Conservation (phyloP, 139 green algal species). For the Picochlorum costavermella region DNA sequence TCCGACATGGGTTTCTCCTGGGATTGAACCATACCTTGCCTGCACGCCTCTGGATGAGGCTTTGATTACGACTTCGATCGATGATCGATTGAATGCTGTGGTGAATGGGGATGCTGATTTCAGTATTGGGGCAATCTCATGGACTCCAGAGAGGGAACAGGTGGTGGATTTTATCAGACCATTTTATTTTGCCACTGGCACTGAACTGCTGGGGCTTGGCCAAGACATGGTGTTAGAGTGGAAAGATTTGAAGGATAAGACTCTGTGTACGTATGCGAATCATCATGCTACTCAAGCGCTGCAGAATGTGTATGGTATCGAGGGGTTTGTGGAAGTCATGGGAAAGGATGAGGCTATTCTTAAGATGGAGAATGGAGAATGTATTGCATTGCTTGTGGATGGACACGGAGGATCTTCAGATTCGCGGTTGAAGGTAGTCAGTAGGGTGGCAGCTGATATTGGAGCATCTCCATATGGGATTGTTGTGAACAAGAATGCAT, state of each 20-base stretch:
- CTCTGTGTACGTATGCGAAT: neutral
- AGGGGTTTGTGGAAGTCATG: neutral
- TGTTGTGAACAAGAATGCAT: neutral
- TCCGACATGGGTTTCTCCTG: neutral
- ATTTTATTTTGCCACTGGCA: neutral
- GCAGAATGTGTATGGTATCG: neutral
- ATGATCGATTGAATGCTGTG: neutral
- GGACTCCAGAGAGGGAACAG: neutral
- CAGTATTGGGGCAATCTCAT: neutral
- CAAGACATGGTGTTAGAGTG: neutral
- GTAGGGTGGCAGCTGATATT: neutral
- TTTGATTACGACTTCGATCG: neutral
- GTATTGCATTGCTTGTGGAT: neutral
- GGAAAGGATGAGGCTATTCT: neutral
- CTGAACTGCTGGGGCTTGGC: neutral
- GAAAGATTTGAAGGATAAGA: neutral
- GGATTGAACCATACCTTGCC: neutral
- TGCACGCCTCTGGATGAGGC: neutral
- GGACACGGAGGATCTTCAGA: neutral
- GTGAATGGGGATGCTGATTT: constrained; percentile 2
- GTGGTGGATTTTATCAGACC: neutral
- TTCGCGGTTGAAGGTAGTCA: neutral
- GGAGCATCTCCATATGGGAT: neutral
- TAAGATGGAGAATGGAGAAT: neutral
- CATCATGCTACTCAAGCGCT: neutral